These are phyloP conservation scores for Starmerella bombi DNA, from an alignment of 805 yeast species.

Conservation along the genomic window DNA sequence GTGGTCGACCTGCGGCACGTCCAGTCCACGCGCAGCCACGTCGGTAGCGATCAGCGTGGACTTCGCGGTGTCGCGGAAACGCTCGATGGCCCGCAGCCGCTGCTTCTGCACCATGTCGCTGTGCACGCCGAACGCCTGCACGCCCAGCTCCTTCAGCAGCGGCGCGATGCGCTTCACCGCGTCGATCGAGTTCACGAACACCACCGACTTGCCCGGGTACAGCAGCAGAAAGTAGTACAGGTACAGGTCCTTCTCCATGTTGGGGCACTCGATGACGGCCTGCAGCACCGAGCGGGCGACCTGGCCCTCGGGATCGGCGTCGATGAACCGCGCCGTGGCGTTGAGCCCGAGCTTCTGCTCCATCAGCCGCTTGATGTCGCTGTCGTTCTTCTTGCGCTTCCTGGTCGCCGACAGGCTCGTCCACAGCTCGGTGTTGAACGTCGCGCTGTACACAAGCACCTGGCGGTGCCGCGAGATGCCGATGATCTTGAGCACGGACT, in stretches of 20 bases:
- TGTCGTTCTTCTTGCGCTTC: constrained; percentile 28
- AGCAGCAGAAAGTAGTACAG: constrained; percentile 72
- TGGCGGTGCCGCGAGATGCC: constrained; percentile 48
- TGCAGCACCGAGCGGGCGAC: constrained; percentile 68
- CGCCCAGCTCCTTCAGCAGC: constrained; percentile 51
- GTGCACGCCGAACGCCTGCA: constrained; percentile 64
- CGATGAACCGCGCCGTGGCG: constrained; percentile 55
- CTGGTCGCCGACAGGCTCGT: constrained; percentile 41
- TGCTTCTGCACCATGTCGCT: constrained; percentile 93
- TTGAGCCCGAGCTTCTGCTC: constrained; percentile 60
- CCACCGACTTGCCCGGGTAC: constrained; percentile 81
- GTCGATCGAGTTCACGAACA: constrained; percentile 91
- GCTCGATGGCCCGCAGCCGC: constrained; percentile 71
- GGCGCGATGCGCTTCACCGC: constrained; percentile 79
- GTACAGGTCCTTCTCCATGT: constrained; percentile 78
- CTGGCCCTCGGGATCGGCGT: constrained; percentile 73
- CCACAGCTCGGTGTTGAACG: constrained; percentile 73
- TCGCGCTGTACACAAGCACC: constrained; percentile 88
- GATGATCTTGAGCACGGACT: constrained; percentile 58
- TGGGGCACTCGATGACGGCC: constrained; percentile 81
- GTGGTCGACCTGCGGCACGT: constrained; percentile 79
- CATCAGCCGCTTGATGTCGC: constrained; percentile 53
- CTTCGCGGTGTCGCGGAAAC: constrained; percentile 40
- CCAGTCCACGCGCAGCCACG: constrained; percentile 96
- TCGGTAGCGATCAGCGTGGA: constrained; percentile 78